Percentiles rank a stretch among this genome's conserved stretches.
These are phyloP conservation scores for Peterozyma xylosa DNA, from an alignment of 805 yeast genomes.

Conservation along the genomic window DNA sequence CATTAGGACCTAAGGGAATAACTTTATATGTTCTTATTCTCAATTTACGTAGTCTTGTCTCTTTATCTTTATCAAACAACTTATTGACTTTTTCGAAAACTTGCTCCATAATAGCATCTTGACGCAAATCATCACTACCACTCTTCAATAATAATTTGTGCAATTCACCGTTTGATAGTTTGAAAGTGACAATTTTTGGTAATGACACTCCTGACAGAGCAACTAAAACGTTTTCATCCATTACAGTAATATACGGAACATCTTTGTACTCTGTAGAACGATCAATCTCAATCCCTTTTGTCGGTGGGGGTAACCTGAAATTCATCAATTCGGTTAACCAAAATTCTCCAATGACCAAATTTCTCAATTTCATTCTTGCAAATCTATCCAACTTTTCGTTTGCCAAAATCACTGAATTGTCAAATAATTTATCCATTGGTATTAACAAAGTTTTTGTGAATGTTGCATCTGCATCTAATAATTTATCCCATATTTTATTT, in stretches of 20 bases:
- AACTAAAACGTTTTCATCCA: constrained; percentile 41
- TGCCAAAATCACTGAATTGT: constrained; percentile 44
- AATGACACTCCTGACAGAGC: constrained; percentile 81
- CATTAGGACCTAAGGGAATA: constrained; percentile 77
- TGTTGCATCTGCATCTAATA: constrained; percentile 20
- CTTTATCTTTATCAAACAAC: constrained; percentile 47
- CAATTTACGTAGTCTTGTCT: constrained; percentile 49
- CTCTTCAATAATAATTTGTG: constrained; percentile 69
- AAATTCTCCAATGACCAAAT: constrained; percentile 38
- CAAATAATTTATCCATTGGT: constrained; percentile 44
- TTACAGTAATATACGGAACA: constrained; percentile 37
- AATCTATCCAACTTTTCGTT: constrained; percentile 32
- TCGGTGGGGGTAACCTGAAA: constrained; percentile 59
- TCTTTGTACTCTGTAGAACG: constrained; percentile 32
- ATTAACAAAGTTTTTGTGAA: constrained; percentile 24
- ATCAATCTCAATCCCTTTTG: constrained; percentile 36
- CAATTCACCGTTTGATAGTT: constrained; percentile 46
- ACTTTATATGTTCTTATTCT: constrained; percentile 81
- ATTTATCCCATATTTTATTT: constrained; percentile 32
- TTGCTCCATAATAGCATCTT: constrained; percentile 97
- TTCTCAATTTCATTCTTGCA: constrained; percentile 22
- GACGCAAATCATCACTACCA: constrained; percentile 86
- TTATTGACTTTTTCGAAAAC: constrained; percentile 83
- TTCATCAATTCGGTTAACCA: constrained; percentile 48
- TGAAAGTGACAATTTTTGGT: constrained; percentile 69